These are phyloP conservation scores for Trichoderma atroviride DNA, from an alignment of 2,329 filamentous ascomycete species.

Conservation along the genomic window DNA sequence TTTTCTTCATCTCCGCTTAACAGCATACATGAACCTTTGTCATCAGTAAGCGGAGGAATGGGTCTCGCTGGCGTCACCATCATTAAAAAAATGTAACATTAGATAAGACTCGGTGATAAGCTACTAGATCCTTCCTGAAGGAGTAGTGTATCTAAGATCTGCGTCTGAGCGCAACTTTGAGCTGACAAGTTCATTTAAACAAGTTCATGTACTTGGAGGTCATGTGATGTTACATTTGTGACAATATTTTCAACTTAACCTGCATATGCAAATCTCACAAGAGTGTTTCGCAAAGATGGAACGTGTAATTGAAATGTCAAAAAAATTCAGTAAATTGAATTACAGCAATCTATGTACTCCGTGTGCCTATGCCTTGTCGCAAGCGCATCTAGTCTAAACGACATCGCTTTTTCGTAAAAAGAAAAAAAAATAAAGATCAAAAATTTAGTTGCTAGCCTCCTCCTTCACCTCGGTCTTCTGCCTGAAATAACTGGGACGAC, in stretches of 20 bases:
- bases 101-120: too few species aligned
- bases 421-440: not conserved
- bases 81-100: too few species aligned
- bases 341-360: not conserved
- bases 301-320: not conserved
- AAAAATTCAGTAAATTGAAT: not conserved
- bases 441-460: not conserved
- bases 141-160: too few species aligned
- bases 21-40: not conserved
- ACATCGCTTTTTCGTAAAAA: not conserved
- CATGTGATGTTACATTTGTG: too few species aligned
- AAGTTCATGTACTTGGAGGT: too few species aligned
- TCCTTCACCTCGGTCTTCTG: constrained; percentile 40
- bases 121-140: too few species aligned
- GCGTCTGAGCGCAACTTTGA: too few species aligned
- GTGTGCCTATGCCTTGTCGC: not conserved
- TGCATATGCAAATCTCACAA: not conserved
- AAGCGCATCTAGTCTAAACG: not conserved
- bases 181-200: too few species aligned
- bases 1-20: too few species aligned
- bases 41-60: too few species aligned
- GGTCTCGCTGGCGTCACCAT: too few species aligned
- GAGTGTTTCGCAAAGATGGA: not conserved
- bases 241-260: too few species aligned
- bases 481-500: constrained; percentile 51